These are phyloP conservation scores for Arthrobotrys iridis DNA, from an alignment of 2,329 filamentous ascomycete genomes.

Conservation along the genomic window DNA sequence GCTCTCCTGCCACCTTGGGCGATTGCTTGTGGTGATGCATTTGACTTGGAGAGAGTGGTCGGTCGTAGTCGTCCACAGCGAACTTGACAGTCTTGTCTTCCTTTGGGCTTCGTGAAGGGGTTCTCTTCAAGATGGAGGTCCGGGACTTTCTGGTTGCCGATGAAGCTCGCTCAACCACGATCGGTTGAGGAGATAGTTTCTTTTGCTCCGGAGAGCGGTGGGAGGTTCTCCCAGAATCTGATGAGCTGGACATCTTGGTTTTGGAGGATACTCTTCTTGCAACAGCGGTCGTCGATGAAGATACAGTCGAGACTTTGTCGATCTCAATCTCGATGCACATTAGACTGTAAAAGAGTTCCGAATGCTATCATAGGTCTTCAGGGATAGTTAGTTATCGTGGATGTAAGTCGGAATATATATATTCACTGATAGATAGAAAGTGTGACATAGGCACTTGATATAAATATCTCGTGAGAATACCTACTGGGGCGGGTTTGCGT, in stretches of 20 bases:
- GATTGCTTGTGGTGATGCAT: conserved; percentile 48
- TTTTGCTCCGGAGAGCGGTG: conserved; percentile 42
- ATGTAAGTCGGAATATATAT: conserved; percentile 3
- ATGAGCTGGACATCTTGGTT: conserved; percentile 42
- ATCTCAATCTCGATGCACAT: conserved; percentile 54
- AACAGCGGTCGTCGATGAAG: conserved; percentile 47
- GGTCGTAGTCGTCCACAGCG: conserved; percentile 53
- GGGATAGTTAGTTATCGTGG: background rate
- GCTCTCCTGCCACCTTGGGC: conserved; percentile 44
- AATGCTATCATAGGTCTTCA: conserved; percentile 31
- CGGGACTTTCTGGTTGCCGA: conserved; percentile 25
- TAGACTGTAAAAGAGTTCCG: conserved; percentile 11
- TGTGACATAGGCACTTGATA: conserved; percentile 7
- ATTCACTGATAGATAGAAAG: background rate
- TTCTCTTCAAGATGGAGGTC: conserved; percentile 44
- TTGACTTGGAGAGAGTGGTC: conserved; percentile 43
- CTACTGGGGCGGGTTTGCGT: background rate
- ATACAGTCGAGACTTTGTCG: conserved; percentile 52
- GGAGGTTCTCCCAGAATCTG: conserved; percentile 41
- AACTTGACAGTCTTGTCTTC: conserved; percentile 52
- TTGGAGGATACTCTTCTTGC: conserved; percentile 41
- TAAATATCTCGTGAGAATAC: background rate
- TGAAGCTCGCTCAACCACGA: conserved; percentile 39
- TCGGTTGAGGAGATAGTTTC: conserved; percentile 27
- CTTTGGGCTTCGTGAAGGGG: conserved; percentile 42